Conservation (phyloP, 2,329 filamentous ascomycete species). For the Septoria petroselini region DNA sequence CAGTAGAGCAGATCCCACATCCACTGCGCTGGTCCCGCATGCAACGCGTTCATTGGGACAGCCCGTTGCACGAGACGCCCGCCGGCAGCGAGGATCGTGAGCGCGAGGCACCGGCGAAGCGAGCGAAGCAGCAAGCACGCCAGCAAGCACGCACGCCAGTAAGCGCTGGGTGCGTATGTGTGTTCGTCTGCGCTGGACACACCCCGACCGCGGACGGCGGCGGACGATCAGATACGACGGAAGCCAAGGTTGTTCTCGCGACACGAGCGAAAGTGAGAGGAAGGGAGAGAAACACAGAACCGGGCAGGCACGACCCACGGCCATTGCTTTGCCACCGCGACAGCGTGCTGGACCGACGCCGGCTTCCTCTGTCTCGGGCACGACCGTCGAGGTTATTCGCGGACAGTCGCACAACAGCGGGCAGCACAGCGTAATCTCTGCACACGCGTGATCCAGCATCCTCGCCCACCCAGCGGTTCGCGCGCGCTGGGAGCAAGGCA, state of each 20-base stretch:
- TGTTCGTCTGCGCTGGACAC: no score
- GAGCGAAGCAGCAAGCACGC: no score
- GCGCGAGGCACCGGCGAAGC: not conserved
- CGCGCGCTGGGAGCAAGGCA: conserved; percentile 5
- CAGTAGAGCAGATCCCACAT: conserved; percentile 12
- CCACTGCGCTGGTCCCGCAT: conserved; percentile 6
- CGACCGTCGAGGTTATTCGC: conserved; percentile 13
- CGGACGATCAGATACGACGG: no score
- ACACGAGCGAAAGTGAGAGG: no score
- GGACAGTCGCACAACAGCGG: conserved; percentile 9
- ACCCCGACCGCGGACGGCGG: no score
- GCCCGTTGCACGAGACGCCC: conserved; percentile 7
- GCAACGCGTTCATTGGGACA: conserved; percentile 8
- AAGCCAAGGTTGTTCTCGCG: no score
- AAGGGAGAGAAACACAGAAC: no score
- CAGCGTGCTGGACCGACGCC: not conserved
- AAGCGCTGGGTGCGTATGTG: no score
- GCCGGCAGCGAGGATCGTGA: conserved; percentile 4
- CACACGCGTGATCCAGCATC: conserved; percentile 13
- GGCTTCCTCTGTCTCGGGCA: conserved; percentile 8
- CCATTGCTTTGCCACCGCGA: no score
- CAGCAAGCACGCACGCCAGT: no score
- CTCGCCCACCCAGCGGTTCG: conserved; percentile 1
- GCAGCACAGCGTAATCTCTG: conserved; percentile 12
- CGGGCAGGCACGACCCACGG: no score